Evolutionary conservation across 352 stramenopile species (phyloP), one percentile per base, ranked within the genome.

Genomic region (Elongisporangium senticosum): DNA sequence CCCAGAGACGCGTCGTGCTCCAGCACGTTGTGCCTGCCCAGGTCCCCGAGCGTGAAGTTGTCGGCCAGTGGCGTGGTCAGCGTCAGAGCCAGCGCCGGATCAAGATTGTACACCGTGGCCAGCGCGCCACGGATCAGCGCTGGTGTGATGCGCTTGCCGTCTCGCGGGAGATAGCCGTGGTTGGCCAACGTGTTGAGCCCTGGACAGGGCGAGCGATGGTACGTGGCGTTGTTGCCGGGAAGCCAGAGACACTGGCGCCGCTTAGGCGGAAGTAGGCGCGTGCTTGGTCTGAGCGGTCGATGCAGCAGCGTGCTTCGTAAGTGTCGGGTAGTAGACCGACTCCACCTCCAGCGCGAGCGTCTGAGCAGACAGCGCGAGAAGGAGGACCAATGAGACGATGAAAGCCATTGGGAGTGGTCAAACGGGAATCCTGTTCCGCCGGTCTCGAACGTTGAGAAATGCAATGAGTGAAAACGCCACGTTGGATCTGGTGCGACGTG

Each of bases 1-100:
- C 86, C 69, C 40, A 91, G 59, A 8, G 81, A 91, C 20, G 83
- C 80, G 51, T 92, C 79, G 58, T 90, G 81, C 53, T 91, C 82
- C 17, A 90, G 74, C 11, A 82, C 73, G 33, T 80, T 72, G 71
- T 87, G 79, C n/a, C 70, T 61, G 0, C 71, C 57, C 7, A 92
- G 61, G 49, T 86, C 74, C 0, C 74, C 65, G 15, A 92, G 69
- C 15, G 77, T 77, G 50, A 90, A 79, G 39, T 68, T 55, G 20
- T 48, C 28, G 11, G 74, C 63, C 51, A 89, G 64, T 3, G 11
- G 55, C 26, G 39, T 59, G 19, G 69, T 63, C 21, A 89, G 67
- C 39, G 51, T 68, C 20, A 74, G 23, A 4, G 72, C 68, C 48
- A 87, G 59, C 10, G 63, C 49, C 20, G 64, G 48, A 53, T 83